Base-by-base conservation (phyloP, 257 asterid species). In the Hygrophila difformis region DNA sequence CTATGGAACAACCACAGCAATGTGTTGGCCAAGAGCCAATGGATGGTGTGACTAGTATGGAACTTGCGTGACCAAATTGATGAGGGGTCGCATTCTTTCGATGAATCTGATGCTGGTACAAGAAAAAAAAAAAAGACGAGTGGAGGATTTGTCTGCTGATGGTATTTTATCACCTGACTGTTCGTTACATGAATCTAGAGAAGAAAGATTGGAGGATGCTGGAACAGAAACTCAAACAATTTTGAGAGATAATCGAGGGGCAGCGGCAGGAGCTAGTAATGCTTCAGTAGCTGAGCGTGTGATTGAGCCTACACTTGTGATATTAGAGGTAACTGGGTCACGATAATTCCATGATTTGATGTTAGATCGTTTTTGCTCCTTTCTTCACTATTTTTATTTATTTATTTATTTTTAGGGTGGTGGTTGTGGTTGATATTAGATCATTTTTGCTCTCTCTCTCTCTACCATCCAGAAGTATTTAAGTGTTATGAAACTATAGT, bases 241-340 rank as follows among this genome's bases (percentile, higher is more conserved):
- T 66, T 43, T 53, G 58, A 65, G 80, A 60, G 96, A 75, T 63
- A 56, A 67, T 71, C 88, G 62, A 68, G 84, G 86, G 59, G 87
- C 79, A 49, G 58, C 76, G 63, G 72, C 75, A 56, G 85, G 64
- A 40, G 70, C 92, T 39, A 66, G 80, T 59, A 89, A 78, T 72
- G 84, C 94, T 62, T 86, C 98, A 47, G 76, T 75, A 41, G 82
- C 96, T 42, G 99, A 91, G 77, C 87, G 82, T 55, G 84, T 65
- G 31, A 73, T 91, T 65, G 99, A 91, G 68, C 95, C 99, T 42
- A 78, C 96, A 37, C 92, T 91, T 49, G 99, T 91, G 52, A 86
- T 91, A 96, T 66, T 91, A 49, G 99, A 91, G 96, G 98, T 85
- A 79, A 63, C 44, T n/a, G n/a, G n/a, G n/a, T n/a, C n/a, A n/a